phyloP scores from a whole-genome alignment of 352 stramenopile genomes.

The Thraustotheca clavata region DNA sequence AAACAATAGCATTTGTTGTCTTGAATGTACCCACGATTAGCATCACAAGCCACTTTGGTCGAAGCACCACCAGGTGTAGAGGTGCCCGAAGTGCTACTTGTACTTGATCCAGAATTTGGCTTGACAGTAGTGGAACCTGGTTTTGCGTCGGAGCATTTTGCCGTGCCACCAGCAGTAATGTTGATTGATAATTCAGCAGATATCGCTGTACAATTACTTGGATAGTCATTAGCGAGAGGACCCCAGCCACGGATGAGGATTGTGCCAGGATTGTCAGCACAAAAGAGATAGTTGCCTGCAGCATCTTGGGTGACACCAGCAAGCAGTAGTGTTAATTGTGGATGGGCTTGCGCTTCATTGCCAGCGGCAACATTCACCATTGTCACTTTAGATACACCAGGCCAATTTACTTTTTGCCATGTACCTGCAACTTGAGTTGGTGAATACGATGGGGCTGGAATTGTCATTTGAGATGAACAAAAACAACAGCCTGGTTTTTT shows the following conservation, averaged over 20 bases:
- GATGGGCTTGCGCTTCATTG: background rate
- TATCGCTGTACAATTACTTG: constrained; percentile 3
- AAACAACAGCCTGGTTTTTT: constrained; percentile 14
- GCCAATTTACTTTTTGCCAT: background rate
- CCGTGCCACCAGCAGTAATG: constrained; percentile 2
- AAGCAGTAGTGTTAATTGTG: background rate
- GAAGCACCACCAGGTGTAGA: background rate
- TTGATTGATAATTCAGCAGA: constrained; percentile 4
- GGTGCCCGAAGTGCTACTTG: background rate
- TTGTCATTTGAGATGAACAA: background rate
- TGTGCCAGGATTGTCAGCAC: constrained; percentile 1
- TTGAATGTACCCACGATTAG: constrained; percentile 5
- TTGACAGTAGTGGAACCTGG: background rate
- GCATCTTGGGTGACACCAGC: background rate
- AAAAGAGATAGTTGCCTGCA: constrained; percentile 16
- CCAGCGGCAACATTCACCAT: background rate
- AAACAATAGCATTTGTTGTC: constrained; percentile 5
- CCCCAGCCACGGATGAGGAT: constrained; percentile 11
- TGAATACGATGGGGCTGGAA: background rate
- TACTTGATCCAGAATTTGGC: background rate
- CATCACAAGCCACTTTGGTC: no score
- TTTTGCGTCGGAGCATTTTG: background rate
- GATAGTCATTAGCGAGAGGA: background rate
- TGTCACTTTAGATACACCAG: constrained; percentile 13
- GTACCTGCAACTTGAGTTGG: background rate